These are phyloP conservation scores for Flaveria brownii DNA, from an alignment of 129 eudicot species.

Conservation along the genomic window DNA sequence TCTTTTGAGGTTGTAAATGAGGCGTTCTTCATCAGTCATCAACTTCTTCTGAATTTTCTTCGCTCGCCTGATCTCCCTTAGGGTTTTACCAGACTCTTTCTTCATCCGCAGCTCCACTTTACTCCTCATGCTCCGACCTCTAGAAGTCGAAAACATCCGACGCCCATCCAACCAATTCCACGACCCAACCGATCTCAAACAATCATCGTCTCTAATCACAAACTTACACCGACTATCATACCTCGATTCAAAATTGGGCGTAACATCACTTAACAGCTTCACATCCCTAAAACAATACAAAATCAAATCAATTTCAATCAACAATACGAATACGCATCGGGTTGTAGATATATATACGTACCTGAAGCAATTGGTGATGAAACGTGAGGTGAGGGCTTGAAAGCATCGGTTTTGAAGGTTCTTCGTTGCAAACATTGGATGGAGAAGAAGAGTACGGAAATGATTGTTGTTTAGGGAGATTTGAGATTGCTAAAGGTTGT, in stretches of 20 bases:
- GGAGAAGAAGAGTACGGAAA: slow-evolving; percentile 4
- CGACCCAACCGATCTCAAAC: slow-evolving; percentile 23
- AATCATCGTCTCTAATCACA: slow-evolving; percentile 26
- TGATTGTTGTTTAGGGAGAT: not conserved
- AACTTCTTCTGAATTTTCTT: slow-evolving; percentile 75
- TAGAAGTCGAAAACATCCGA: slow-evolving; percentile 57
- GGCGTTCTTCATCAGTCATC: slow-evolving; percentile 97
- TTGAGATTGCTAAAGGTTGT: slow-evolving; percentile 10
- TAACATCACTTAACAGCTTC: slow-evolving; percentile 26
- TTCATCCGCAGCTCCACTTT: slow-evolving; percentile 89
- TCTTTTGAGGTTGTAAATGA: slow-evolving; percentile 76
- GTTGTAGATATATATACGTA: not conserved
- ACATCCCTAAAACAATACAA: slow-evolving; percentile 43
- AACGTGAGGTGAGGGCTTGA: slow-evolving; percentile 47
- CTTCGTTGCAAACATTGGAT: slow-evolving; percentile 53
- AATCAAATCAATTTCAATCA: slow-evolving; percentile 7
- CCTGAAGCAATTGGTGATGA: slow-evolving; percentile 39
- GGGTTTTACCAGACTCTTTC: slow-evolving; percentile 84
- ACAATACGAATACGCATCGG: not conserved
- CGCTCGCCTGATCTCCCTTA: slow-evolving; percentile 75
- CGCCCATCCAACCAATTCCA: slow-evolving; percentile 43
- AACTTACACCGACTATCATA: slow-evolving; percentile 16
- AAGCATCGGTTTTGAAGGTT: slow-evolving; percentile 53
- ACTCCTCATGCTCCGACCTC: slow-evolving; percentile 88
- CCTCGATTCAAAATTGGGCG: slow-evolving; percentile 17